Evolutionary conservation across 352 stramenopile species (phyloP).

Genomic region (Nothophytophthora sp.): DNA sequence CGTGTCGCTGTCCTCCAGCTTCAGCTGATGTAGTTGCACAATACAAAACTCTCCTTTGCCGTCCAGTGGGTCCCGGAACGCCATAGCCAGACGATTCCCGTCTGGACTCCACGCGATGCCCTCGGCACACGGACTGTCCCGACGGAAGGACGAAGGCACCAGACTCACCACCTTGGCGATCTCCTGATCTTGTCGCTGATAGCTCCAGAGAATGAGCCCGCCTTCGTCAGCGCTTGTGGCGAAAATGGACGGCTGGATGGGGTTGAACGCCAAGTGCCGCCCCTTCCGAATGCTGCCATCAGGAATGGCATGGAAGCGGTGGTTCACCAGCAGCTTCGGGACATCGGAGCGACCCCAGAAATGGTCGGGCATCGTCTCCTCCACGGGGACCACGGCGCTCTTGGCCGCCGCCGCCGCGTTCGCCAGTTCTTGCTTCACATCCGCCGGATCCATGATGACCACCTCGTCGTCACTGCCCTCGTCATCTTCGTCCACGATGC

Average conservation of each 20-base stretch:
- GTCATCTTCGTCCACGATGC: constrained; percentile 72
- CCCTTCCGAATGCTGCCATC: constrained; percentile 73
- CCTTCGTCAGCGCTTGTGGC: constrained; percentile 80
- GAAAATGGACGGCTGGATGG: constrained; percentile 70
- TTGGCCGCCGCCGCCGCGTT: constrained; percentile 1
- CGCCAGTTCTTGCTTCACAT: constrained; percentile 43
- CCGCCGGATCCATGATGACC: constrained; percentile 46
- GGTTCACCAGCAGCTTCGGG: constrained; percentile 70
- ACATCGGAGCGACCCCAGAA: constrained; percentile 74
- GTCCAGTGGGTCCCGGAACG: constrained; percentile 69
- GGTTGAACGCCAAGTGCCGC: constrained; percentile 77
- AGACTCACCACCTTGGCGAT: constrained; percentile 67
- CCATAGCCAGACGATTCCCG: constrained; percentile 74
- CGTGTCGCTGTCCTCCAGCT: constrained; percentile 41
- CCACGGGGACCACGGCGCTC: constrained; percentile 30
- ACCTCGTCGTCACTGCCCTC: constrained; percentile 56
- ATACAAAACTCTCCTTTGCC: constrained; percentile 77
- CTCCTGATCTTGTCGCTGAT: constrained; percentile 58
- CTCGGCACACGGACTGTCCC: constrained; percentile 65
- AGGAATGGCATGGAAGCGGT: constrained; percentile 56
- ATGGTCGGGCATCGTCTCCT: constrained; percentile 58
- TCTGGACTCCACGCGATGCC: constrained; percentile 78
- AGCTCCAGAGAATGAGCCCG: constrained; percentile 80
- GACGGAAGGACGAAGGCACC: constrained; percentile 56
- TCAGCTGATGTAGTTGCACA: constrained; percentile 66